Base-by-base conservation (phyloP, 2,329 filamentous ascomycete species). In the Coleophoma eucalyptorum region DNA sequence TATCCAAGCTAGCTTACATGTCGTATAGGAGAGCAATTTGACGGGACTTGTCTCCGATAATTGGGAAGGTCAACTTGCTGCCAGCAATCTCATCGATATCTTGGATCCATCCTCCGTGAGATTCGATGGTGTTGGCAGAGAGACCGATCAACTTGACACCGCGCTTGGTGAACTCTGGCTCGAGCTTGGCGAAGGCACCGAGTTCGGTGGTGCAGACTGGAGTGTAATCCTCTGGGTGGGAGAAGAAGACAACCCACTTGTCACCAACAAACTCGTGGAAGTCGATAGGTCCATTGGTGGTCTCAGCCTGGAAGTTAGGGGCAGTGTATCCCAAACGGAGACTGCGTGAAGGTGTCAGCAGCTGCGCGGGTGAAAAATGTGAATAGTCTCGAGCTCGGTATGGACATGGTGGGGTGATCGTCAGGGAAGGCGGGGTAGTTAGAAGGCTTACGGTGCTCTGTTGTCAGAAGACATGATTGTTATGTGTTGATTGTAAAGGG, bases 171-270 rank as follows among this genome's bases (percentile, higher is more conserved):
- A 97, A 96, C 72, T 96, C 90, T 63, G 84, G 82, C 76, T 90
- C 85, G 57, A 96, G 80, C 74, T 92, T 94, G 62, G 91, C 89
- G 65, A 97, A 95, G 53, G 91, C 91, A 56, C 91, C 92, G 56
- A 97, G 86, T 77, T 97, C 92, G 49, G 91, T 97, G 58, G 92
- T 97, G 80, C 92, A 97, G 53, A 96, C 92, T 49, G 92, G 92
- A 2, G 92, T 96, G 79, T 89, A 96, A 73, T 96, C 92, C 70
- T 86, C 87, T 3, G 89, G 89, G 75, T 93, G 89, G 32, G 86
- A 90, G 78, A 94, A 93, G 62, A 94, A 77, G 58, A 94, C 81
- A 52, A 86, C 83, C 89, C 89, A 93, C 65, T 80, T 86, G 76
- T 87, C 78, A 65, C 84, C 86, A 58, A 92, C 80, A 74, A 87